Evolutionary conservation across 192 early-diverging fungal genomes (phyloP), one percentile per base, ranked within the genome.

Genomic region (Backusella australiensis): DNA sequence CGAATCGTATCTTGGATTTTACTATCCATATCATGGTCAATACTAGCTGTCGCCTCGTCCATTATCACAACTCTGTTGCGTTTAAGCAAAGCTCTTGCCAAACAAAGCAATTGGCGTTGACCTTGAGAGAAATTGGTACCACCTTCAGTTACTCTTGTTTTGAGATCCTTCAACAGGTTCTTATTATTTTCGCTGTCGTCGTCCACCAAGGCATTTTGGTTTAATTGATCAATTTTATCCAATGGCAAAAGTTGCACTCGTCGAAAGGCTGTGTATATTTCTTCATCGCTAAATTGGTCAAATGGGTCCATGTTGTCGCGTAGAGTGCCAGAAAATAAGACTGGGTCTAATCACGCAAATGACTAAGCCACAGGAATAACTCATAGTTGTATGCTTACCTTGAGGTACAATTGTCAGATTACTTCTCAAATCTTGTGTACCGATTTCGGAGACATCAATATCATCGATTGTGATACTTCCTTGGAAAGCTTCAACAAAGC

Each of bases 271-370:
- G 90, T 87, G 91, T 91, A 96, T 23, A 98, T 81, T 21, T 89
- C 84, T 67, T 86, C 83, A 63, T 99, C 96, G 34, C 78, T 83
- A 78, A 90, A 90, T 78, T 94, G 91, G 53, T 80, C 83, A 79
- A 96, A 94, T 7, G 96, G 96, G 78, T 99, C 96, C n/a, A 99
- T 79, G 80, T 98, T 98, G 65, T 91, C 91, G 12, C 95, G 87
- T 29, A 89, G 78, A 26, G 85, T 89, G n/a, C 88, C 88, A 53
- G 83, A 82, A 69, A 72, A 74, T 49, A 78, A 52, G 6, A 44
- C 44, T 0, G 87, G 85, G 78, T 86, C 87, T 53, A 53, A 21
- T 21, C 19, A 53, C 1, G 19, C 8, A 53, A 21, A 53, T n/a
- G 6, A 7, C n/a, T 53, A 53, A 53, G 19, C 7, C 6, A 53